Evolutionary conservation across 164 flowering plant genomes (phyloP).

Genomic region (Magnolia changhungtana): DNA sequence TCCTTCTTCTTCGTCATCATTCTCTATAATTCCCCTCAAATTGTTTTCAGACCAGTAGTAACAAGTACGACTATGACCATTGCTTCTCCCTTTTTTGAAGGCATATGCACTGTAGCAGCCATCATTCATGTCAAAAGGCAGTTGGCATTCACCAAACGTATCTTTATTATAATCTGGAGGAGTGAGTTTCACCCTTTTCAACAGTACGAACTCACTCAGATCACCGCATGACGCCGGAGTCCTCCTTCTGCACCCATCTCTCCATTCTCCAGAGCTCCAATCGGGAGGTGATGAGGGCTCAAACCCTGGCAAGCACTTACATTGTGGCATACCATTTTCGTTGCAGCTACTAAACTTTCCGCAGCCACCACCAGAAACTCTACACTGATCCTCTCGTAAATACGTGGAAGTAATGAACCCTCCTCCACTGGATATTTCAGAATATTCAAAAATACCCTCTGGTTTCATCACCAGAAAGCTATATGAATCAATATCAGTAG

Average conservation of each 20-base stretch:
- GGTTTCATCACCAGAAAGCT: background rate
- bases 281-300: background rate
- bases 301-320: background rate
- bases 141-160: background rate
- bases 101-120: background rate
- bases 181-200: background rate
- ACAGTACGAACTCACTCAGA: background rate
- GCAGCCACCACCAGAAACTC: background rate
- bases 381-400: background rate
- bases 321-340: background rate
- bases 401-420: background rate
- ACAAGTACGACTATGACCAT: background rate
- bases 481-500: background rate
- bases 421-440: background rate
- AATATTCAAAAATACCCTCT: background rate
- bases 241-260: background rate
- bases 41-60: background rate
- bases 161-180: background rate
- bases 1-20: background rate
- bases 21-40: background rate
- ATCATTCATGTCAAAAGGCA: no score
- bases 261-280: background rate
- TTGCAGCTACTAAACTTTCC: background rate
- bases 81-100: background rate
- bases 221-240: background rate